Base-by-base conservation (phyloP, 2,329 filamentous ascomycete species). In the Trichoderma arundinaceum region DNA sequence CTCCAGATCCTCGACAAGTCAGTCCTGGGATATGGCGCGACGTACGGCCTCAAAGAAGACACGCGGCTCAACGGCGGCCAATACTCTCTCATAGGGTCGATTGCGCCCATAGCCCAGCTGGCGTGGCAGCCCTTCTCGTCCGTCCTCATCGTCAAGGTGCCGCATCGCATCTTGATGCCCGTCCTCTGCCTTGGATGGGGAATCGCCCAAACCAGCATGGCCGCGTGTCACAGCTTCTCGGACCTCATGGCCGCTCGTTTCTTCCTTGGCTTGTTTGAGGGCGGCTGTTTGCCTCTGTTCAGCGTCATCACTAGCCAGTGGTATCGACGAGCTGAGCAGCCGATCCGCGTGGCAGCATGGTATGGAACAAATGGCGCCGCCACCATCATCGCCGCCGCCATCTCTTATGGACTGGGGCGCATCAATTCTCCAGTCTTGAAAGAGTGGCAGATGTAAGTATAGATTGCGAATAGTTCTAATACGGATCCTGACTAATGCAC, bases 261-360 rank as follows among this genome's bases (percentile, higher is more conserved):
- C n/a, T 71, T 85, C 13, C 74, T 85, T 0, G 76, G 75, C 5
- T 76, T 83, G 15, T 79, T 79, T 22, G 85, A 87, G 72, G 84
- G 83, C 0, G 84, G 82, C 0, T 86, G 81, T 52, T 73, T 83
- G 12, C 82, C 82, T 0, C 74, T 82, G 0, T 82, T 83, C 67
- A 77, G 77, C 15, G 75, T 83, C 70, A 78, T 84, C 64, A 83
- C 80, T 0, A 77, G 76, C 4, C 79, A 82, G 71, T 84, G 81
- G 76, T 84, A 84, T 69, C 72, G 79, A 1, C 74, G 79, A 1
- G 75, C 76, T 46, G 87, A 91, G 70, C 88, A 90, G 73, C 86
- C 88, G 0, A 74, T 88, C 32, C 81, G 88, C 0, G 82, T 89
- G 3, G 86, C 86, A 0, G 82, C 83, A n/a, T 91, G 88, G 88